Percentiles rank a stretch among this genome's conserved stretches.
Conservation (phyloP, 345 rosid species). For the Euphorbia lathyris region DNA sequence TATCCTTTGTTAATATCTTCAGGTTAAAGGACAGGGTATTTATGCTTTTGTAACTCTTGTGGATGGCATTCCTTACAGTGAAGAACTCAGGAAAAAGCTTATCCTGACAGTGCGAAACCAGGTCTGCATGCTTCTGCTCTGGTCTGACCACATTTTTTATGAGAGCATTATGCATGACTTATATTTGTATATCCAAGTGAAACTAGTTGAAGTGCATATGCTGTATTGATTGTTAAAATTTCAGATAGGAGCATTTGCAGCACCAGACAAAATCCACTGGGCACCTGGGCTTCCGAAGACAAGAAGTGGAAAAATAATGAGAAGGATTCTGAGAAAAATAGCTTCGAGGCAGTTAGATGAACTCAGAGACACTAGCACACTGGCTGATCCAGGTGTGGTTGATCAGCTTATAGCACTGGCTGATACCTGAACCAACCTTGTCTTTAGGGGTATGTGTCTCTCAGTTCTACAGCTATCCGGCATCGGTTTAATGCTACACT, state of each 20-base stretch:
- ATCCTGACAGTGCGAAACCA: constrained; percentile 69
- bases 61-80: constrained; percentile 82
- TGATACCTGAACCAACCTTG: constrained; percentile 34
- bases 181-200: background rate
- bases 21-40: constrained; percentile 97
- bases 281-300: constrained; percentile 96
- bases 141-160: background rate
- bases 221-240: background rate
- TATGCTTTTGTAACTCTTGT: constrained; percentile 94
- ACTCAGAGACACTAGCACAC: constrained; percentile 92
- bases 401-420: constrained; percentile 73
- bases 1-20: constrained; percentile 14
- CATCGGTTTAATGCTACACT: constrained; percentile 1
- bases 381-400: constrained; percentile 82
- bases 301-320: constrained; percentile 97
- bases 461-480: background rate
- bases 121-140: constrained; percentile 37
- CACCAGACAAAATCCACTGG: constrained; percentile 94
- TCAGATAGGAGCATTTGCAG: constrained; percentile 96
- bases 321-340: constrained; percentile 89
- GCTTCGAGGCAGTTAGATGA: constrained; percentile 84
- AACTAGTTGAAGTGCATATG: too few relatives aligned
- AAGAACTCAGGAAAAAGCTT: constrained; percentile 80
- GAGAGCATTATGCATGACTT: background rate
- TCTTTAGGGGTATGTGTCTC: background rate